Conservation (phyloP, 2,329 filamentous ascomycete species). For the Sclerotinia trifoliorum region DNA sequence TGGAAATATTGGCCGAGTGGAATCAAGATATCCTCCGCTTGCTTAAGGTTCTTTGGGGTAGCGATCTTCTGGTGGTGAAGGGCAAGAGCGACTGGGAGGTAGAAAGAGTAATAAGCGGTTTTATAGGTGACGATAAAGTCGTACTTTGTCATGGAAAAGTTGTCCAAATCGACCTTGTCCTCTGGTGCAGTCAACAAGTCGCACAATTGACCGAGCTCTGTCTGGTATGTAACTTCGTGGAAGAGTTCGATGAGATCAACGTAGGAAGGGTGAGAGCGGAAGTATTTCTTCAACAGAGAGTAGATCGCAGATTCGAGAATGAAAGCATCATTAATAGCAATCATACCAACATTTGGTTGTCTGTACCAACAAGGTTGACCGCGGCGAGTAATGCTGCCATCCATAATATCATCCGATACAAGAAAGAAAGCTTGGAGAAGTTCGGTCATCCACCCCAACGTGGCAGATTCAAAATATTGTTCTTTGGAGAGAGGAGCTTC, state of each 20-base stretch:
- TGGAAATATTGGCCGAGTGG: constrained; percentile 99
- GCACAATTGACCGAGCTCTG: constrained; percentile 90
- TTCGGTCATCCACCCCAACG: constrained; percentile 96
- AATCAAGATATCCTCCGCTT: constrained; percentile 87
- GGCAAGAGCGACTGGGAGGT: constrained; percentile 90
- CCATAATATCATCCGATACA: constrained; percentile 98
- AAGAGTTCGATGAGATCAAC: constrained; percentile 92
- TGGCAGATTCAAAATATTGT: constrained; percentile 84
- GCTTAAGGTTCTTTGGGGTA: constrained; percentile 83
- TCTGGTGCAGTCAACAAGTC: constrained; percentile 95
- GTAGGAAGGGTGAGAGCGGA: constrained; percentile 83
- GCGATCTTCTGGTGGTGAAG: constrained; percentile 83
- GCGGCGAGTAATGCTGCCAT: constrained; percentile 88
- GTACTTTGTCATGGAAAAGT: constrained; percentile 95
- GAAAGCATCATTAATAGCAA: constrained; percentile 98
- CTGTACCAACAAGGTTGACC: constrained; percentile 97
- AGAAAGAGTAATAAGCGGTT: constrained; percentile 99
- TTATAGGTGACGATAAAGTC: constrained; percentile 99
- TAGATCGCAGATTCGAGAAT: constrained; percentile 93
- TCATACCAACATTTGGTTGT: constrained; percentile 83
- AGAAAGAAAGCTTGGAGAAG: constrained; percentile 98
- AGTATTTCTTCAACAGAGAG: constrained; percentile 87
- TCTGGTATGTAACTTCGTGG: constrained; percentile 91
- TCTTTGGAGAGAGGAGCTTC: constrained; percentile 68
- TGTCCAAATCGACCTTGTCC: constrained; percentile 86